These are phyloP conservation scores for Berberis vulgaris DNA, from an alignment of 164 flowering plant genomes.

Conservation along the genomic window DNA sequence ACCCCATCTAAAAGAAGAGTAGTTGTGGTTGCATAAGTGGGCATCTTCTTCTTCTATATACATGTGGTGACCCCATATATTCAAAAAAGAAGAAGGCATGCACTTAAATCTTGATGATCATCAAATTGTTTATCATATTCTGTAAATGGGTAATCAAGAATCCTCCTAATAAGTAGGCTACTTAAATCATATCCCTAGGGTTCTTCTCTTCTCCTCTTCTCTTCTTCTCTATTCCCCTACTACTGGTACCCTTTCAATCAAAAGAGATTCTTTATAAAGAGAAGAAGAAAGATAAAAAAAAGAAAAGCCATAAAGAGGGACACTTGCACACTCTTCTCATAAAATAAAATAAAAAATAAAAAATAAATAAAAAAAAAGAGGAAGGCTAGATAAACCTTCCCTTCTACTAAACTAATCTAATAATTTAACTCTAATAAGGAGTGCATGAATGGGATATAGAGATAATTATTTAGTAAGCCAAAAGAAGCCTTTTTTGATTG, in stretches of 20 bases:
- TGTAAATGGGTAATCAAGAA: not conserved
- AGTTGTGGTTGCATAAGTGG: too few species aligned
- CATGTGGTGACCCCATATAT: too few species aligned
- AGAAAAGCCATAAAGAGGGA: too few species aligned
- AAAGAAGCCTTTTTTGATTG: too few species aligned
- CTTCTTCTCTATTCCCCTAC: too few species aligned
- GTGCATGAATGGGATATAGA: not conserved
- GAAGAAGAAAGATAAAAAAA: not conserved
- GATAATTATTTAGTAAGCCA: not conserved
- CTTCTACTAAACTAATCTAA: not conserved
- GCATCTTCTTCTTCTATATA: too few species aligned
- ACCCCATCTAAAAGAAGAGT: too few species aligned
- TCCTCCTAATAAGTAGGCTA: not conserved
- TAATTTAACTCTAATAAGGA: not conserved
- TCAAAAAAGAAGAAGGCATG: too few species aligned
- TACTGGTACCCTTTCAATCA: slow-evolving; percentile 1
- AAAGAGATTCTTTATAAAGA: slow-evolving; percentile 5
- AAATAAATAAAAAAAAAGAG: not conserved
- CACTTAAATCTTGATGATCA: too few species aligned
- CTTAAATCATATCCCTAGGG: slow-evolving; percentile 9
- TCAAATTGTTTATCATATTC: too few species aligned
- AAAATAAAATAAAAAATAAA: too few species aligned
- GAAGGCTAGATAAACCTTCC: not conserved
- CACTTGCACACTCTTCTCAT: too few species aligned
- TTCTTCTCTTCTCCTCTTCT: not conserved